Base-by-base conservation (phyloP, 2,329 filamentous ascomycete species). In the Ophiosphaerella narmari region DNA sequence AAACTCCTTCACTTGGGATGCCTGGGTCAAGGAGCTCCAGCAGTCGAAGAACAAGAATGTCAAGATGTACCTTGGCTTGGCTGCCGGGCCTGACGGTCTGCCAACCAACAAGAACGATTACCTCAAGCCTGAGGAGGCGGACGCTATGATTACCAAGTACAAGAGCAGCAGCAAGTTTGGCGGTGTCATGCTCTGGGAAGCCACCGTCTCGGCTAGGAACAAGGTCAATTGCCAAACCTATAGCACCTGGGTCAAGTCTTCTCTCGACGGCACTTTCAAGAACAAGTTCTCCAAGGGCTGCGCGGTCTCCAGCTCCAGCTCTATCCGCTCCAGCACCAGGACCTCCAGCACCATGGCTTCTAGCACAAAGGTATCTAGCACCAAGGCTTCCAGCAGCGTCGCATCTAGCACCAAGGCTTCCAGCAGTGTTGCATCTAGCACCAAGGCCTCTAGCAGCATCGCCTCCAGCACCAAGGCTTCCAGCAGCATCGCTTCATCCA, bases 161-260 rank as follows among this genome's bases (percentile, higher is more conserved):
- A 67, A 73, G 1, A 48, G 71, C 24, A n/a, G n/a, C 16, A 8
- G 7, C 18, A 70, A 67, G 2, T 85, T 85, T 55, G 83, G 81
- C 35, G 83, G 83, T 70, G 73, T 84, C 35, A 85, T 85, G 82
- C 65, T 85, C 5, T 85, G 80, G 80, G 82, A 84, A 44, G 79
- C 81, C 5, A 81, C 78, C 1, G 73, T 74, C 9, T 76, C 77
- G n/a, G 66, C 74, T 11, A 70, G 71, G 44, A 83, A 82, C 60
- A 47, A 67, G 12, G 72, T 77, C 46, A 73, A 77, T 46, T 74
- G 67, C n/a, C 59, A 72, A 39, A 68, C 71, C 16, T 83, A 79
- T 66, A 71, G 74, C 2, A 69, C 74, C 43, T 76, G 77, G 68
- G 78, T 80, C 53, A 82, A 81, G 72, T 63, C 75, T 7, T 63